Evolutionary conservation across 2,329 filamentous ascomycete genomes (phyloP).

Genomic region (Monilinia polystroma): DNA sequence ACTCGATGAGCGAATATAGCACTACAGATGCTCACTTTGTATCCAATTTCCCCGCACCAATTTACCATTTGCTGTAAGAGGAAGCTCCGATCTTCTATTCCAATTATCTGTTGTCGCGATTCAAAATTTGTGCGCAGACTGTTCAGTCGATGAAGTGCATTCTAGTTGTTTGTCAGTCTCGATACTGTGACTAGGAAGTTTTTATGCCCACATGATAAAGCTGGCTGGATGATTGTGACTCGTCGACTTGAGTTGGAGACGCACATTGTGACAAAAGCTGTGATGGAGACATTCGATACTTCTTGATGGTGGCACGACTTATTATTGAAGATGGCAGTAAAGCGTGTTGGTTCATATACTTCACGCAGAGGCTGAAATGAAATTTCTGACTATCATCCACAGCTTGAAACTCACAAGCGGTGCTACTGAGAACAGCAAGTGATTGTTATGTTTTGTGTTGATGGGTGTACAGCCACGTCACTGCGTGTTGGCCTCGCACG

Average conservation of each 20-base stretch:
- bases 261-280: neutral
- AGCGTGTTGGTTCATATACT: neutral
- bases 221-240: neutral
- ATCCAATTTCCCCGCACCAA: neutral
- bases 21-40: neutral
- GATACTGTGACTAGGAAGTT: neutral
- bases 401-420: neutral
- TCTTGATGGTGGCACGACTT: neutral
- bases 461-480: neutral
- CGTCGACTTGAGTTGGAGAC: neutral
- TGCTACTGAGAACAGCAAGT: neutral
- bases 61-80: neutral
- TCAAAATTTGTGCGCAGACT: conserved; percentile 3
- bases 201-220: neutral
- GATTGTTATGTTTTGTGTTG: neutral
- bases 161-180: neutral
- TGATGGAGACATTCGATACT: neutral
- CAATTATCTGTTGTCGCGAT: neutral
- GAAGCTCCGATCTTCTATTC: neutral
- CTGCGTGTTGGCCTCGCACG: neutral
- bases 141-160: neutral
- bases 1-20: neutral
- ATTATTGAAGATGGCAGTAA: neutral
- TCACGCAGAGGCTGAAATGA: neutral
- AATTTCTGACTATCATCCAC: neutral